Conservation (phyloP, 202 grass and related monocot genomes). For the Schoenoplectus triqueter region DNA sequence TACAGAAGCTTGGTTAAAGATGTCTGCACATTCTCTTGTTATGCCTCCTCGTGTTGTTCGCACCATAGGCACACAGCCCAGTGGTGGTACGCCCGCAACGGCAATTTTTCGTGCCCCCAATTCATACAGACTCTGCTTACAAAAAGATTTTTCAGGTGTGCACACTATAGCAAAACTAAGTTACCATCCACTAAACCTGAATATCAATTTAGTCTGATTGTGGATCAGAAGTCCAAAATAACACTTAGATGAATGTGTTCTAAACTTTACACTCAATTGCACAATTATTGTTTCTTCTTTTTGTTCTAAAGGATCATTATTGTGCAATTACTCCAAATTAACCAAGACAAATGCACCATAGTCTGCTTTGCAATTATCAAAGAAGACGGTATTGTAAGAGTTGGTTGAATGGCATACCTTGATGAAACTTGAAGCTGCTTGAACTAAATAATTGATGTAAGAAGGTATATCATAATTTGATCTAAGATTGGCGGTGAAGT, state of each 20-base stretch:
- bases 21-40: slow-evolving; percentile 27
- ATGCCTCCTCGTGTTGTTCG: slow-evolving; percentile 32
- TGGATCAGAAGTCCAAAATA: neutral
- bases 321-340: neutral
- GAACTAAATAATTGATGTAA: slow-evolving; percentile 32
- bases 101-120: slow-evolving; percentile 9
- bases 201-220: neutral
- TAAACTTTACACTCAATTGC: neutral
- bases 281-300: neutral
- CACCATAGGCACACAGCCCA: slow-evolving; percentile 27
- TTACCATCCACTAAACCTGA: neutral
- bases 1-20: slow-evolving; percentile 23
- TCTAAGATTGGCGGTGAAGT: slow-evolving; percentile 30
- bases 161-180: neutral
- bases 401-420: slow-evolving; percentile 9
- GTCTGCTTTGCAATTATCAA: neutral
- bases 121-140: slow-evolving; percentile 14
- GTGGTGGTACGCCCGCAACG: neutral
- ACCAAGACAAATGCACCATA: neutral
- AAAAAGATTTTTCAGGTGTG: slow-evolving; percentile 7
- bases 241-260: neutral
- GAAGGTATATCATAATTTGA: slow-evolving; percentile 37
- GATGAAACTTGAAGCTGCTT: slow-evolving; percentile 39
- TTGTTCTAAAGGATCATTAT: neutral
- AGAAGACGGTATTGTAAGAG: neutral